phyloP scores from a whole-genome alignment of 192 early-diverging fungal genomes.

The Phlyctochytrium planicorne region DNA sequence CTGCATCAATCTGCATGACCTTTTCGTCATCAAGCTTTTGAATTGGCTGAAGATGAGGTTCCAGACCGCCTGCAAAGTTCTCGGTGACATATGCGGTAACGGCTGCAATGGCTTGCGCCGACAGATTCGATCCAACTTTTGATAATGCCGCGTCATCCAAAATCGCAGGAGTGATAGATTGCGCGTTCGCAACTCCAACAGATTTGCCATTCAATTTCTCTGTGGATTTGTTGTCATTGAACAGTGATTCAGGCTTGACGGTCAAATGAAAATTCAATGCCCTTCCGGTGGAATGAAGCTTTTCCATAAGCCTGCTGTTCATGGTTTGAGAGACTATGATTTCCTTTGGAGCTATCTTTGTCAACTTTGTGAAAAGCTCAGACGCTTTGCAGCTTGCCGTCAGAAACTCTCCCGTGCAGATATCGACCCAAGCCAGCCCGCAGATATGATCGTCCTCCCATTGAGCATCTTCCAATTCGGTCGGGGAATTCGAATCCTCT shows the following conservation, averaged over 20 bases:
- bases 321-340: slow-evolving; percentile 50
- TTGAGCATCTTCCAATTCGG: not conserved
- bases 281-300: not conserved
- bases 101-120: slow-evolving; percentile 47
- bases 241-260: slow-evolving; percentile 17
- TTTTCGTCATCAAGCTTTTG: slow-evolving; percentile 50
- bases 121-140: not conserved
- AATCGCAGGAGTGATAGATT: not conserved
- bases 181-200: not conserved
- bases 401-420: slow-evolving; percentile 87
- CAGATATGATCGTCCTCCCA: slow-evolving; percentile 12
- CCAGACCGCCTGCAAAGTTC: slow-evolving; percentile 63
- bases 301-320: not conserved
- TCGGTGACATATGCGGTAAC: slow-evolving; percentile 71
- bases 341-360: slow-evolving; percentile 83
- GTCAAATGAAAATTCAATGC: not conserved
- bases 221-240: slow-evolving; percentile 13
- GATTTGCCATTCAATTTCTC: not conserved
- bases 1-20: slow-evolving; percentile 76
- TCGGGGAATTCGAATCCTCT: slow-evolving; percentile 18
- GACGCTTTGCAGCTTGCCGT: slow-evolving; percentile 52
- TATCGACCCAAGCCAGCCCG: slow-evolving; percentile 87
- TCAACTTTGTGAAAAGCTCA: slow-evolving; percentile 64
- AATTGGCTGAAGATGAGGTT: slow-evolving; percentile 65
- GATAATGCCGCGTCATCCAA: not conserved